Conservation (phyloP, 2,329 filamentous ascomycete species). For the Fusarium setosum region DNA sequence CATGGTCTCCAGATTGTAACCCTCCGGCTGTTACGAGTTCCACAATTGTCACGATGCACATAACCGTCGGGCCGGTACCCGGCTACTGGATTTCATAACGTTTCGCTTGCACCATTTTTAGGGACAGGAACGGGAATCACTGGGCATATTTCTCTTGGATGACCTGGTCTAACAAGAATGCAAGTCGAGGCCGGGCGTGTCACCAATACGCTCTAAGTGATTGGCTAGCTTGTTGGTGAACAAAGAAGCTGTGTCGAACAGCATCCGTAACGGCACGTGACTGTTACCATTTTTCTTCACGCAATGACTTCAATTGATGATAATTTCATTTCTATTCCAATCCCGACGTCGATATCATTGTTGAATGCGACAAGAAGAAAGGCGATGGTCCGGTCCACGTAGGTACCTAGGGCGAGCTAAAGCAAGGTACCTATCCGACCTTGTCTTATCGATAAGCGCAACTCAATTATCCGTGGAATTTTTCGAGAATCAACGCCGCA, state of each 20-base stretch:
- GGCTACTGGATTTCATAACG: neutral
- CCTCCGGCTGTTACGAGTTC: slow-evolving; percentile 1
- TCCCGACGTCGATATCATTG: no score
- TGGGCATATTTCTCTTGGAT: no score
- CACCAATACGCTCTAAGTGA: no score
- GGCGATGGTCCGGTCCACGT: no score
- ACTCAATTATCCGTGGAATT: slow-evolving; percentile 30
- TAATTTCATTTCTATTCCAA: neutral
- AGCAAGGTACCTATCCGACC: neutral
- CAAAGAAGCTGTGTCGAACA: neutral
- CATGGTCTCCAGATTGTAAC: slow-evolving; percentile 10
- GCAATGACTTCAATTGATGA: neutral
- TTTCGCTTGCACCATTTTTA: no score
- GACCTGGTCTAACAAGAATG: no score
- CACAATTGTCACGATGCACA: slow-evolving; percentile 2
- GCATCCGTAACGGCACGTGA: neutral
- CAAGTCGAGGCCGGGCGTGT: no score
- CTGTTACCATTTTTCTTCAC: neutral
- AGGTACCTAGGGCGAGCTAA: neutral
- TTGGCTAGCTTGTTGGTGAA: neutral
- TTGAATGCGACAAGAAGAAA: no score
- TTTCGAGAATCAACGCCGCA: slow-evolving; percentile 36
- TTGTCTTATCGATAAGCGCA: slow-evolving; percentile 43
- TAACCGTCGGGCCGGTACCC: slow-evolving; percentile 30
- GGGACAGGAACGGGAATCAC: no score